Percentiles rank a stretch among this genome's conserved stretches.
phyloP scores from a whole-genome alignment of 257 asterid species.

The Solanum megistacrolobum region DNA sequence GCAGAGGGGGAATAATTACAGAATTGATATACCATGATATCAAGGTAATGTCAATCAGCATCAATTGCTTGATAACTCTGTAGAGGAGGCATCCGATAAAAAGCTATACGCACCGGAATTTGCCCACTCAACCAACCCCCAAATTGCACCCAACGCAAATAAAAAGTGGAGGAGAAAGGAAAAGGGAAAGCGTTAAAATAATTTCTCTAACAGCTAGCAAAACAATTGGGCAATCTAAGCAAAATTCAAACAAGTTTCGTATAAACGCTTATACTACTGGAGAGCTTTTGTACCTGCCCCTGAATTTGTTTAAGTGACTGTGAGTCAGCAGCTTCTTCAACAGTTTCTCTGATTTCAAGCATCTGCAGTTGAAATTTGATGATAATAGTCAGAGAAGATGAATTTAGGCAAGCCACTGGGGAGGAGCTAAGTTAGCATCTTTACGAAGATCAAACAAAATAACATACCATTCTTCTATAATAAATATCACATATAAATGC shows the following conservation, averaged over 20 bases:
- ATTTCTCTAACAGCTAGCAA: not conserved
- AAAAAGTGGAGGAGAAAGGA: not conserved
- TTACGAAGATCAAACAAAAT: not conserved
- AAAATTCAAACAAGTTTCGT: not conserved
- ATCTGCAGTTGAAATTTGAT: constrained; percentile 34
- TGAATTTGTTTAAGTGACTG: constrained; percentile 54
- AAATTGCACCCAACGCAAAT: not conserved
- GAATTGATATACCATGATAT: not conserved
- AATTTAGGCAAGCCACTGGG: not conserved
- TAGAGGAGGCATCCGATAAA: not conserved
- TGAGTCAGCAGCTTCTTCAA: constrained; percentile 67
- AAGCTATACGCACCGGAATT: not conserved
- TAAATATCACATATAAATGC: not conserved
- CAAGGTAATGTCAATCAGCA: not conserved
- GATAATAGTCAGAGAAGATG: not conserved
- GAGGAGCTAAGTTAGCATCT: not conserved
- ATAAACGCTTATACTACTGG: not conserved
- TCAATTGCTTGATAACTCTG: not conserved
- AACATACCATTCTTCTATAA: not conserved
- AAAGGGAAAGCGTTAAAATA: not conserved
- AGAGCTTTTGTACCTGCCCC: constrained; percentile 35
- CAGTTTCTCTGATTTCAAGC: constrained; percentile 82
- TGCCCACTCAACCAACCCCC: not conserved
- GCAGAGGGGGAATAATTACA: not conserved
- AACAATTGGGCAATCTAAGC: not conserved